These are phyloP conservation scores for Yarrowia sp. DNA, from an alignment of 805 yeast species.

Conservation along the genomic window DNA sequence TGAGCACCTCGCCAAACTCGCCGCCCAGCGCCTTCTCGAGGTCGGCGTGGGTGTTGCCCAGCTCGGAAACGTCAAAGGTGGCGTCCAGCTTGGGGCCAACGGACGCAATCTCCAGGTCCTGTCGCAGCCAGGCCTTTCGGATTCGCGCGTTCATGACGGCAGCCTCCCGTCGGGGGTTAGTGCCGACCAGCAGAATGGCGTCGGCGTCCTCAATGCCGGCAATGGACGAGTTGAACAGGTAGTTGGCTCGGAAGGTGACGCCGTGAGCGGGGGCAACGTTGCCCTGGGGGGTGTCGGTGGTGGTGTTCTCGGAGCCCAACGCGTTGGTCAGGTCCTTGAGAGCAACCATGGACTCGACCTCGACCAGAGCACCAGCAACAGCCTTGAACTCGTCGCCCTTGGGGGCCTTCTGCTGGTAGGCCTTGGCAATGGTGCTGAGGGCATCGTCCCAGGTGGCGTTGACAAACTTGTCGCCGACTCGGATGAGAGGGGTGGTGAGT, in stretches of 20 bases:
- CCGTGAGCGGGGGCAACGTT: conserved; percentile 67
- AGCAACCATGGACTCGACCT: conserved; percentile 82
- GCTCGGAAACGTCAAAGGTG: conserved; percentile 68
- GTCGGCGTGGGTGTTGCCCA: conserved; percentile 67
- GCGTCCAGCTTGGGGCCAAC: conserved; percentile 81
- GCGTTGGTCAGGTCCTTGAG: conserved; percentile 78
- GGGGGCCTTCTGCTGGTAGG: conserved; percentile 63
- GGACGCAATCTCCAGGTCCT: conserved; percentile 67
- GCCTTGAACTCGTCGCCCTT: conserved; percentile 77
- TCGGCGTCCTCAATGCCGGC: conserved; percentile 85
- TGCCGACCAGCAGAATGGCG: conserved; percentile 77
- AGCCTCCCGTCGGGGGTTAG: conserved; percentile 90
- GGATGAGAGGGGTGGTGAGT: conserved; percentile 78
- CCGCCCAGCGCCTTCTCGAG: conserved; percentile 69
- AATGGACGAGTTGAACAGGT: conserved; percentile 78
- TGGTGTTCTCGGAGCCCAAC: conserved; percentile 80
- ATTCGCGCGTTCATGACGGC: conserved; percentile 85
- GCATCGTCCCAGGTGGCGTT: conserved; percentile 90
- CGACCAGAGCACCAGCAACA: conserved; percentile 79
- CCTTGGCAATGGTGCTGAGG: conserved; percentile 69
- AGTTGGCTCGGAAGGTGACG: conserved; percentile 77
- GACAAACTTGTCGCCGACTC: conserved; percentile 70
- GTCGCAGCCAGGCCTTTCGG: conserved; percentile 78
- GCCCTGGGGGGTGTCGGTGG: conserved; percentile 71
- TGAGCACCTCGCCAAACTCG: conserved; percentile 69